phyloP scores from a whole-genome alignment of 192 early-diverging fungal species.

The Rhizophagus sp. region DNA sequence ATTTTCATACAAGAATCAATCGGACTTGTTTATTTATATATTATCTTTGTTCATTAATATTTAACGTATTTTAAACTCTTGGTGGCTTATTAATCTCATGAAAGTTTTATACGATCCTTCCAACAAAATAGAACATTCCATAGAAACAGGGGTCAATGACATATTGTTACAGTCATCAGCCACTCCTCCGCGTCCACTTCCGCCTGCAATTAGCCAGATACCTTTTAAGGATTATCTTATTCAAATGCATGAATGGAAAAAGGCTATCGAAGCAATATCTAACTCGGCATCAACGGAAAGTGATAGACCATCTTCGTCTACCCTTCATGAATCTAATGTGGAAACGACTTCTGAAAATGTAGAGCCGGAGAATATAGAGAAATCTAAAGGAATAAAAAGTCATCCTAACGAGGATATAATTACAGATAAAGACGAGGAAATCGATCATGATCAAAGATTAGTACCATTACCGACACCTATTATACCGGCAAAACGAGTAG shows the following conservation, averaged over 20 bases:
- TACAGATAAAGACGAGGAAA: neutral
- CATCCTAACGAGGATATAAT: neutral
- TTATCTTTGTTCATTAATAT: neutral
- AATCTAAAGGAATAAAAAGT: neutral
- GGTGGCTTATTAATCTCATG: neutral
- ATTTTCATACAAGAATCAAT: neutral
- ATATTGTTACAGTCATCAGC: neutral
- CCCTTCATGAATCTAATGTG: no score
- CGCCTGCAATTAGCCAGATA: neutral
- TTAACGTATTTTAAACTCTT: neutral
- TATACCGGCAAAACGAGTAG: slow-evolving; percentile 23
- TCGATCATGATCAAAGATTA: neutral
- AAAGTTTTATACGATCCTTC: no score
- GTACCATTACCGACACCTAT: slow-evolving; percentile 3
- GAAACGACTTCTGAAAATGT: neutral
- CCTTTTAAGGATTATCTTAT: neutral
- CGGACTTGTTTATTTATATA: neutral
- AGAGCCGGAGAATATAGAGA: neutral
- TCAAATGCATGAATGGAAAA: neutral
- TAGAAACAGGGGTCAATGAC: neutral
- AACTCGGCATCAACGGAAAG: no score
- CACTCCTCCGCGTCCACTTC: neutral
- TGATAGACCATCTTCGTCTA: neutral
- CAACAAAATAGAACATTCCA: neutral
- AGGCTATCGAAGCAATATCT: neutral